A percentile compares a stretch with the other conserved stretches of the same genome.
phyloP scores from a whole-genome alignment of 1,139 yeast species.

The Debaryomyces udenii region DNA sequence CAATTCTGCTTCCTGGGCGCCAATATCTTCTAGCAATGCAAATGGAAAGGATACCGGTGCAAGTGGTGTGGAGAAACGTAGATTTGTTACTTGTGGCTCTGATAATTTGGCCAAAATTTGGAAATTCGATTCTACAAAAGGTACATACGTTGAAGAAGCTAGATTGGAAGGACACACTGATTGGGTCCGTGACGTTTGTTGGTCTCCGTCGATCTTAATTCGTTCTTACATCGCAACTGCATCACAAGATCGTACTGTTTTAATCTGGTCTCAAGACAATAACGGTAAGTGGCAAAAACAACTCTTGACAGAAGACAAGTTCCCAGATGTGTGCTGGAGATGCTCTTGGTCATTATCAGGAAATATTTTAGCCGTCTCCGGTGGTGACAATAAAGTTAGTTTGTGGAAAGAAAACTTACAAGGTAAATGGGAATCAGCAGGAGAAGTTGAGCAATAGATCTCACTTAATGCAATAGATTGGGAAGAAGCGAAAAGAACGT shows the following conservation, averaged over 20 bases:
- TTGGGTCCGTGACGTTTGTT: constrained; percentile 98
- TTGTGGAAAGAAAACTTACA: constrained; percentile 94
- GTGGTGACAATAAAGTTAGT: constrained; percentile 95
- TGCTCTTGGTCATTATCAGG: constrained; percentile 98
- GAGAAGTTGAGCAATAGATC: constrained; percentile 80
- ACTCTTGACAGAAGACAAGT: constrained; percentile 72
- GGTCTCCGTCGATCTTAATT: constrained; percentile 91
- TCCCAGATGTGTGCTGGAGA: constrained; percentile 98
- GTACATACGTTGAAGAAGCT: constrained; percentile 72
- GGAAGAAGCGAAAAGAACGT: background rate
- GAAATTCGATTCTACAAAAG: constrained; percentile 62
- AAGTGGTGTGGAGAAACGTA: constrained; percentile 36
- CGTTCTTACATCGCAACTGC: constrained; percentile 96
- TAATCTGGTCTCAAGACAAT: constrained; percentile 84
- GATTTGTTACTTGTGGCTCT: constrained; percentile 93
- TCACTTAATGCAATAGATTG: too few species aligned
- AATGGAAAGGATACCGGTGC: constrained; percentile 34
- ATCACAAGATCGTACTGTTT: constrained; percentile 92
- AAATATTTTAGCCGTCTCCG: constrained; percentile 90
- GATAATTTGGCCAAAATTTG: constrained; percentile 93
- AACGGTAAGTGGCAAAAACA: constrained; percentile 81
- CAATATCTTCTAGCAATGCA: constrained; percentile 48
- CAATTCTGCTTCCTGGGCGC: constrained; percentile 96
- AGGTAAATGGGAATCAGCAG: constrained; percentile 97
- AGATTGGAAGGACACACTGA: constrained; percentile 88